Conservation (phyloP, 768 basidiomycete genomes). For the Mycena chlorophos region DNA sequence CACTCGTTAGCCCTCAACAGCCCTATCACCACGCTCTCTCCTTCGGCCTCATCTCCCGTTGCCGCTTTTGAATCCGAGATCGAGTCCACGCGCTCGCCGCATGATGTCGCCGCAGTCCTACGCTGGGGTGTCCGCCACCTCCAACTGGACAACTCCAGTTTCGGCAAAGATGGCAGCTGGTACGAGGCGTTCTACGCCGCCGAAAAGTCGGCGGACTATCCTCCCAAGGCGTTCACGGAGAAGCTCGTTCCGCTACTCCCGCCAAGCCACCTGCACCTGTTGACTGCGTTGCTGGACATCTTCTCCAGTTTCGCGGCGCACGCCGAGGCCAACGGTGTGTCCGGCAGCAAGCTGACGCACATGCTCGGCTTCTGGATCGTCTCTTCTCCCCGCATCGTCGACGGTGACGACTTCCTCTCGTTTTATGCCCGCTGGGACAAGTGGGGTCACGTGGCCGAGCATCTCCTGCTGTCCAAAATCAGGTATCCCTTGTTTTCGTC, state of each 20-base stretch:
- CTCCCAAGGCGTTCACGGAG: conserved; percentile 61
- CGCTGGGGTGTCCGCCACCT: conserved; percentile 82
- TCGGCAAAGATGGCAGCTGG: conserved; percentile 68
- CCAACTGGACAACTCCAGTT: conserved; percentile 55
- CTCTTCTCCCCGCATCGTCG: conserved; percentile 44
- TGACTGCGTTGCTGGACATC: conserved; percentile 57
- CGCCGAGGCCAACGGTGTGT: conserved; percentile 69
- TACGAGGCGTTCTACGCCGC: conserved; percentile 62
- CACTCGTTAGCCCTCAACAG: conserved; percentile 55
- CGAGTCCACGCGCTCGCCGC: conserved; percentile 61
- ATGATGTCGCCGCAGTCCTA: conserved; percentile 78
- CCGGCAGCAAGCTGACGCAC: conserved; percentile 76
- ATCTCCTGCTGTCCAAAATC: conserved; percentile 71
- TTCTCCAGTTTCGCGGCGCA: conserved; percentile 72
- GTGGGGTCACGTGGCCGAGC: conserved; percentile 71
- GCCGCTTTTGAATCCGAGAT: conserved; percentile 67
- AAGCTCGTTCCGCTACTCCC: conserved; percentile 62
- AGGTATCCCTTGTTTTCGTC: conserved; percentile 45
- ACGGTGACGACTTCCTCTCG: conserved; percentile 56
- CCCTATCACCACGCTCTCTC: conserved; percentile 51
- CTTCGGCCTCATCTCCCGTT: conserved; percentile 45
- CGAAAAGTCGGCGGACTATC: conserved; percentile 62
- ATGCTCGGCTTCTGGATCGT: conserved; percentile 76
- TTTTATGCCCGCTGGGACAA: conserved; percentile 79
- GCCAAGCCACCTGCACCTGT: conserved; percentile 54